phyloP scores from a whole-genome alignment of 805 yeast species.

The Pichia rugopelliculosa region DNA sequence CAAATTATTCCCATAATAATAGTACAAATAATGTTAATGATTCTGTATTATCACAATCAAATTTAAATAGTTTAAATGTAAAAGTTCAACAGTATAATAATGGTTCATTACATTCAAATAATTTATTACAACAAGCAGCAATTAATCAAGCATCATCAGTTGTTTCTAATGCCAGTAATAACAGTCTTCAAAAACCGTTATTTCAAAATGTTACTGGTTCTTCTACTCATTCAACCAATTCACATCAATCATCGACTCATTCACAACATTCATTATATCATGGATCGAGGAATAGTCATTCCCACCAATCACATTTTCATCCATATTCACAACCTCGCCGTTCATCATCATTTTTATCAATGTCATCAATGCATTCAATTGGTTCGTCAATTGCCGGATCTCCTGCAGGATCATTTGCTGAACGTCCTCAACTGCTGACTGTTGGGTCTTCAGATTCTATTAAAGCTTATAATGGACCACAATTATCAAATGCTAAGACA shows the following conservation, averaged over 20 bases:
- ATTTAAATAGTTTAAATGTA: constrained; percentile 16
- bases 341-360: constrained; percentile 19
- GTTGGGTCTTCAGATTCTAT: constrained; percentile 19
- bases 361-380: constrained; percentile 22
- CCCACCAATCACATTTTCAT: constrained; percentile 20
- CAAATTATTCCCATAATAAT: constrained; percentile 17
- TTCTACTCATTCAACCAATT: constrained; percentile 22
- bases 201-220: constrained; percentile 24
- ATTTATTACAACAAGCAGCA: constrained; percentile 9
- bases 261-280: constrained; percentile 7
- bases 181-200: constrained; percentile 1
- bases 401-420: constrained; percentile 15
- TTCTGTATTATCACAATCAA: constrained; percentile 16
- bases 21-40: not conserved
- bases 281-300: constrained; percentile 12
- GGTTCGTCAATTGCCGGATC: constrained; percentile 24
- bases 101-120: not conserved
- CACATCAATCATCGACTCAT: constrained; percentile 12
- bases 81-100: not conserved
- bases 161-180: not conserved
- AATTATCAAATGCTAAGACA: constrained; percentile 26
- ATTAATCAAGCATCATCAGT: not conserved
- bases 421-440: constrained; percentile 22
- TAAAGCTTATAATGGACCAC: constrained; percentile 14
- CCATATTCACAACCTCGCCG: constrained; percentile 21